These are phyloP conservation scores for Chlamydomonas sp. DNA, from an alignment of 139 green algal species.

Conservation along the genomic window DNA sequence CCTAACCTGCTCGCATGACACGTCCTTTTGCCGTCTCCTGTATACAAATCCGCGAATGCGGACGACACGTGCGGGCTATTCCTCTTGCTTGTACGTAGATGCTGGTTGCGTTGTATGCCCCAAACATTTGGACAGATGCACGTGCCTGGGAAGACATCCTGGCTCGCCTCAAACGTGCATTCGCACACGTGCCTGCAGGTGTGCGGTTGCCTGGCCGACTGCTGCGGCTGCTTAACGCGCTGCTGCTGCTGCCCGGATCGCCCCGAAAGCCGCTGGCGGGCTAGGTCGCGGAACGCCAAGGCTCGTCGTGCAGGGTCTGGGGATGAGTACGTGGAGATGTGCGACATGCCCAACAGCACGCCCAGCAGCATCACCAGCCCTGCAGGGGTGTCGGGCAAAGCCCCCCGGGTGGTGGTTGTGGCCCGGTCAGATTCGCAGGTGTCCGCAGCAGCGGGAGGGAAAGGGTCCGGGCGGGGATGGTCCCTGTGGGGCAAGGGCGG, in stretches of 20 bases:
- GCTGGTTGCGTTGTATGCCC: background rate
- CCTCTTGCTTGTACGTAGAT: too few relatives aligned
- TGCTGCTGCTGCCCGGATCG: conserved; percentile 33
- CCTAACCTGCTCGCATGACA: too few relatives aligned
- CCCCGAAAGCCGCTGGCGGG: conserved; percentile 14
- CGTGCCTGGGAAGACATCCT: background rate
- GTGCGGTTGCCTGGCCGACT: conserved; percentile 25
- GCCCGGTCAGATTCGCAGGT: background rate
- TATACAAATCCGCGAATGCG: too few relatives aligned
- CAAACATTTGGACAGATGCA: background rate
- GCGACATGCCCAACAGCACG: background rate
- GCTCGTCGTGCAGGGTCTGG: background rate
- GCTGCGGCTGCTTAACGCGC: background rate
- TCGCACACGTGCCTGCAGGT: background rate
- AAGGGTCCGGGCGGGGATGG: too few relatives aligned
- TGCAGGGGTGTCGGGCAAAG: too few relatives aligned
- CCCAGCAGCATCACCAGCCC: background rate
- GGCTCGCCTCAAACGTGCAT: background rate
- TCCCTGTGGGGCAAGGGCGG: too few relatives aligned
- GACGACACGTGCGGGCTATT: too few relatives aligned
- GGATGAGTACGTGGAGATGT: conserved; percentile 36
- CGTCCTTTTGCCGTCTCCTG: too few relatives aligned
- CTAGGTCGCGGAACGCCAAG: background rate
- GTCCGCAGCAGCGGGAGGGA: too few relatives aligned
- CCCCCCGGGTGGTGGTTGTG: background rate